These are phyloP conservation scores for Hemisphaericaspora lyxosophila DNA, from an alignment of 1,139 yeast genomes.

Conservation along the genomic window DNA sequence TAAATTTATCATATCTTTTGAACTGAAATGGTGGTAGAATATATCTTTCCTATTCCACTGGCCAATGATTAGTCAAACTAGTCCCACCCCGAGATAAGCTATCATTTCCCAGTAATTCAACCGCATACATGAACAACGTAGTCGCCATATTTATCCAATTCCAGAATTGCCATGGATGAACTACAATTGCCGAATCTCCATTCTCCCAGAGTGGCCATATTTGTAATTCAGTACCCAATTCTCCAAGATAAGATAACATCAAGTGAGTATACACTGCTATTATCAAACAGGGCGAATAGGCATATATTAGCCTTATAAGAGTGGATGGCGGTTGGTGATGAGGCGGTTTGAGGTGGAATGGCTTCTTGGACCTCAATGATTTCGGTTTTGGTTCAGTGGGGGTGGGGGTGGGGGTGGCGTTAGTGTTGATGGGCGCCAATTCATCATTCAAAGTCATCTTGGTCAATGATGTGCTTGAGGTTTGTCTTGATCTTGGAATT, in stretches of 20 bases:
- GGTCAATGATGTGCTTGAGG: slow-evolving; percentile 13
- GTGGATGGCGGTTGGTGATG: slow-evolving; percentile 38
- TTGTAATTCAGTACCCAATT: slow-evolving; percentile 58
- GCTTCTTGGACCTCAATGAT: slow-evolving; percentile 9
- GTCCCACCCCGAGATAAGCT: slow-evolving; percentile 29
- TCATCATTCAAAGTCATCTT: slow-evolving; percentile 2
- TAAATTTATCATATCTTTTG: no score
- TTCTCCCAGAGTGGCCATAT: slow-evolving; percentile 56
- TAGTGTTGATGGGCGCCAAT: no score
- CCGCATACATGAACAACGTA: slow-evolving; percentile 73
- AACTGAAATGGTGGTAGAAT: not conserved
- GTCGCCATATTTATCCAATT: slow-evolving; percentile 90
- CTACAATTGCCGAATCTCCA: slow-evolving; percentile 33
- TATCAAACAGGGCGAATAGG: slow-evolving; percentile 89
- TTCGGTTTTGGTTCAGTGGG: slow-evolving; percentile 21
- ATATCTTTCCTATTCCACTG: slow-evolving; percentile 30
- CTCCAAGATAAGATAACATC: slow-evolving; percentile 85
- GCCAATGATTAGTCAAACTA: slow-evolving; percentile 45
- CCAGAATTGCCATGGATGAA: slow-evolving; percentile 92
- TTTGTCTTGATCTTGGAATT: slow-evolving; percentile 14
- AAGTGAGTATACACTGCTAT: slow-evolving; percentile 94
- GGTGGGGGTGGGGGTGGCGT: slow-evolving; percentile 26
- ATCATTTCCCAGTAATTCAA: slow-evolving; percentile 60
- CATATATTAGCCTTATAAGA: slow-evolving; percentile 64
- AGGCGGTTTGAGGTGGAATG: slow-evolving; percentile 19